phyloP scores from a whole-genome alignment of 176 grass and related monocot species.

The Zoysia pacifica region DNA sequence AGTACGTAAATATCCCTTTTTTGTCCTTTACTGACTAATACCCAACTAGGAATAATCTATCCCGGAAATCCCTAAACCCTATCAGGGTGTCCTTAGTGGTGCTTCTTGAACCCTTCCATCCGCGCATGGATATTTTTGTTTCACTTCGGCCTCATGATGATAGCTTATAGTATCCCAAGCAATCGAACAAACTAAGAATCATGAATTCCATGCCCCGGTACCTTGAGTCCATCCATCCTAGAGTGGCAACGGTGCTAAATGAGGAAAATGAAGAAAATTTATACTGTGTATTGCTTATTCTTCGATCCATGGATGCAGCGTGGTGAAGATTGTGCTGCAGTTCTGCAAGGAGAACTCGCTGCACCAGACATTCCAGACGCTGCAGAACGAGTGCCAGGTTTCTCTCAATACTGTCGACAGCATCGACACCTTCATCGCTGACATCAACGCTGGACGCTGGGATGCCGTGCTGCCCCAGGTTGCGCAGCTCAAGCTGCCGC shows the following conservation, averaged over 20 bases:
- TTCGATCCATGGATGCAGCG: conserved; percentile 46
- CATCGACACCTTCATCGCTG: conserved; percentile 72
- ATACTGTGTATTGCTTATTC: conserved; percentile 15
- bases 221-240: conserved; percentile 8
- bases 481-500: conserved; percentile 80
- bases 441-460: conserved; percentile 91
- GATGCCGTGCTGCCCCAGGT: conserved; percentile 93
- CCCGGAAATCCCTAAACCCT: conserved; percentile 40
- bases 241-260: background rate
- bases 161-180: background rate
- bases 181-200: background rate
- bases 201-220: background rate
- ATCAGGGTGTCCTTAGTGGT: background rate
- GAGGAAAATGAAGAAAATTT: background rate
- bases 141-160: background rate
- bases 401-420: conserved; percentile 94
- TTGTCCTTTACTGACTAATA: background rate
- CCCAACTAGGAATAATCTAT: background rate
- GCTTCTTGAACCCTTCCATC: conserved; percentile 10
- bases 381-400: conserved; percentile 96
- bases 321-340: conserved; percentile 97
- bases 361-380: conserved; percentile 94
- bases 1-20: conserved; percentile 53
- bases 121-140: background rate
- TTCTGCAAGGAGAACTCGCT: conserved; percentile 99